Percentiles rank a stretch among this genome's conserved stretches.
Evolutionary conservation across 495 filamentous ascomycete species (phyloP).

Genomic region (Aspergillus mulundensis): DNA sequence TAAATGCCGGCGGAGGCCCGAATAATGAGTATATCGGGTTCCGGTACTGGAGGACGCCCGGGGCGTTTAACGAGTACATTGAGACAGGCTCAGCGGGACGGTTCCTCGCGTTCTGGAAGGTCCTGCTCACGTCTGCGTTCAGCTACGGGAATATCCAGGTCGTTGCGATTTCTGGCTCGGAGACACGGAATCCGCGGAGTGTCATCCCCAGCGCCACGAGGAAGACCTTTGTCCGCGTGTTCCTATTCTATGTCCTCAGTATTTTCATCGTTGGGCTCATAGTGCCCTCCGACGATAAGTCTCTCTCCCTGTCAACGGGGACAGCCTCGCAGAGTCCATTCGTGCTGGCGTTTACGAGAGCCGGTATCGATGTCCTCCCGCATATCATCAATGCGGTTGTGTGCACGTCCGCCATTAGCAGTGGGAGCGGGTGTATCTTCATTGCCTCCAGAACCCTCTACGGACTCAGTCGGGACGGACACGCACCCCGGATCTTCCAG

Average conservation of each 20-base stretch:
- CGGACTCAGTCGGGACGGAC: slow-evolving; percentile 59
- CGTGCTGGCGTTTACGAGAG: slow-evolving; percentile 53
- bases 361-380: slow-evolving; percentile 59
- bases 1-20: slow-evolving; percentile 36
- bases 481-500: slow-evolving; percentile 53
- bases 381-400: slow-evolving; percentile 73
- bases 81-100: slow-evolving; percentile 25
- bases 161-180: slow-evolving; percentile 71
- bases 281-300: slow-evolving; percentile 38
- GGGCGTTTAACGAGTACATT: slow-evolving; percentile 44
- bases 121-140: slow-evolving; percentile 38
- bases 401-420: slow-evolving; percentile 58
- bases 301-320: slow-evolving; percentile 18
- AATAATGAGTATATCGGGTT: slow-evolving; percentile 29
- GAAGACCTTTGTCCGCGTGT: slow-evolving; percentile 76
- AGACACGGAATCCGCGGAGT: slow-evolving; percentile 68
- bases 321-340: slow-evolving; percentile 28
- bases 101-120: slow-evolving; percentile 44
- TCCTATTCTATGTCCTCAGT: slow-evolving; percentile 67
- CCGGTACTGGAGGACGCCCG: slow-evolving; percentile 47
- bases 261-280: slow-evolving; percentile 50
- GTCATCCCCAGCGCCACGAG: slow-evolving; percentile 74
- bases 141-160: slow-evolving; percentile 60
- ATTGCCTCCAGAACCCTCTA: slow-evolving; percentile 67
- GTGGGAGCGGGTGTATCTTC: slow-evolving; percentile 71